Base-by-base conservation (phyloP, 306 rosid species). In the Dalbergia oliveri region DNA sequence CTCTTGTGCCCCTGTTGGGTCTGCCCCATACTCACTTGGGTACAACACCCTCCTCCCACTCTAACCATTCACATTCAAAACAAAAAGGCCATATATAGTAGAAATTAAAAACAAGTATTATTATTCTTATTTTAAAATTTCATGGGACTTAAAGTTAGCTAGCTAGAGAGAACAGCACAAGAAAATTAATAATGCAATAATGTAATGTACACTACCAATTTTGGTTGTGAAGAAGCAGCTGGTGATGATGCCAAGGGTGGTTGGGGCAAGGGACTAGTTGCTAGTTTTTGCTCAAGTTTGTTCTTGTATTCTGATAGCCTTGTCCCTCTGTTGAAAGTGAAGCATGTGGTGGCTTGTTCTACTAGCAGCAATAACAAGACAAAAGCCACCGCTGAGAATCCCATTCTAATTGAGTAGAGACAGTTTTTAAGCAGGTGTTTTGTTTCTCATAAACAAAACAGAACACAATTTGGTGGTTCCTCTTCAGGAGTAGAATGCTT, bases 11-110 rank as follows among this genome's bases (percentile, higher is more conserved):
- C 94, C 97, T 11, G 75, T 82, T 34, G 94, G 97, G 65, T 91
- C 97, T 51, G 90, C 97, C 2, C 94, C 97, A 65, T 91, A 91
- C 23, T 81, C 86, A 63, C 77, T 76, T 44, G 82, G 86, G 41
- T 85, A 84, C 50, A 91, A 72, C 62, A 86, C 90, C 57, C 94
- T 85, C 57, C 94, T 83, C 0, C 86, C 88, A 56, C 71, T 49
- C 90, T 86, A 39, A 51, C 11, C 4, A 9, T 62, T 9, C 70
- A 60, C 50, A 58, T 62, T 56, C 43, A 43, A 82, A 61, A 26
- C 31, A 9, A 35, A 68, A 12, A 23, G 0, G 2, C 3, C 21
- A 31, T 21, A n/a, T n/a, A n/a, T 2, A 43, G 9, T 21, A 26
- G 31, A 26, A 26, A 26, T 26, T 26, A 8, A 43, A 39, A 7